Evolutionary conservation across 257 asterid species (phyloP).

Genomic region (Plantago ovata): DNA sequence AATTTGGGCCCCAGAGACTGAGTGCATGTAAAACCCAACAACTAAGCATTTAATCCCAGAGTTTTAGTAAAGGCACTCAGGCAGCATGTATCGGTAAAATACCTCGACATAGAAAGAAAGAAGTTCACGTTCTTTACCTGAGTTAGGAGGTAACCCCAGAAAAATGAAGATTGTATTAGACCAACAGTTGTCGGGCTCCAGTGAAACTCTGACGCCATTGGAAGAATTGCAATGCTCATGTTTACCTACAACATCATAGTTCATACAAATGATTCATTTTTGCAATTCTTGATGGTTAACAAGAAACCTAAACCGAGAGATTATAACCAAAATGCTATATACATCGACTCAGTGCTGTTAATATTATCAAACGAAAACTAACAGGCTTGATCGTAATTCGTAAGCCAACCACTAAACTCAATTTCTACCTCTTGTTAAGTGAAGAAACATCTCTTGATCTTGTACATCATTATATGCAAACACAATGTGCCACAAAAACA

Average conservation of each 20-base stretch:
- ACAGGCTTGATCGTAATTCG: no score
- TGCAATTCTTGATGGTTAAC: background rate
- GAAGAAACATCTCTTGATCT: no score
- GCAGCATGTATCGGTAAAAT: slow-evolving; percentile 1
- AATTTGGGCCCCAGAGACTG: no score
- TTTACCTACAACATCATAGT: slow-evolving; percentile 53
- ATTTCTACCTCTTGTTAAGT: no score
- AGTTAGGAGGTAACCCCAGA: slow-evolving; percentile 96
- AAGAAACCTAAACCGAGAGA: background rate
- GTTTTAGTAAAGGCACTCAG: background rate
- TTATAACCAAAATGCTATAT: background rate
- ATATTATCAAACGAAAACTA: no score
- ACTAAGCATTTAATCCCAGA: no score
- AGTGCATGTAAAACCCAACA: no score
- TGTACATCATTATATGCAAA: no score
- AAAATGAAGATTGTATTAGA: slow-evolving; percentile 78
- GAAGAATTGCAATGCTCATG: slow-evolving; percentile 97
- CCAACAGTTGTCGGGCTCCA: slow-evolving; percentile 93
- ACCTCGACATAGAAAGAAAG: slow-evolving; percentile 3
- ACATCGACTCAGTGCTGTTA: no score
- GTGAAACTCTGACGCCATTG: slow-evolving; percentile 73
- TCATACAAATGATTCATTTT: background rate
- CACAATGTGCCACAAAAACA: no score
- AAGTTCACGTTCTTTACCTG: slow-evolving; percentile 44
- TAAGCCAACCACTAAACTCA: no score